Evolutionary conservation across 2,329 filamentous ascomycete genomes (phyloP), one percentile per base, ranked within the genome.

Genomic region (Beauveria scarabaeidicola): DNA sequence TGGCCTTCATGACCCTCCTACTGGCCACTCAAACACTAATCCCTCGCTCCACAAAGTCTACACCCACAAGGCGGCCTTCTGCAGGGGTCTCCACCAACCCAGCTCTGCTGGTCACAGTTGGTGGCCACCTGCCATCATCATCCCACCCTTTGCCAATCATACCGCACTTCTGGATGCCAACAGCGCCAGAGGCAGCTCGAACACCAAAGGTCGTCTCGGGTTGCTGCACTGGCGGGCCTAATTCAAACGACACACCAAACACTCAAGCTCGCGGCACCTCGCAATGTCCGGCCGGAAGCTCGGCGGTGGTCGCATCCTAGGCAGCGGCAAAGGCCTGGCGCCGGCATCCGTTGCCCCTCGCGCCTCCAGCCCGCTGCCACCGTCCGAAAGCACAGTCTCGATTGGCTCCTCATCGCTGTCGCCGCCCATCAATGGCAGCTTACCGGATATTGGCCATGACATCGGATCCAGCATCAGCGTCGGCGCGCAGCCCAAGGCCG

Each of bases 251-350:
- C 25, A 17, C 15, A 48, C 38, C 29, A 17, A 15, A 13, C 3
- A 27, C 6, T 7, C 5, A 56, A 41, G 23, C 41, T 32, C 29
- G 46, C 54, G 41, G 41, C 54, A 19, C 23, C 59, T 56, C 63
- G 63, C 68, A 73, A 96, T 96, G 91, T 88, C 91, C 68, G 82
- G 83, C 74, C 86, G 90, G 78, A 92, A 89, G 79, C 83, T 97
- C 73, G 93, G 93, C 75, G 92, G 93, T 75, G 93, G 93, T 73
- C 86, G 93, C 77, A 87, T 97, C 70, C 79, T 97, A 68, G 93
- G 93, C 69, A 95, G 83, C 76, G 91, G 90, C 68, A 91, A 88
- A 74, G 86, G 88, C 68, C 84, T 96, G 68, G 88, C 87, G 66
- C 88, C 90, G 68, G 80, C 82, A 27, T 69, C 74, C 53, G 69